These are phyloP conservation scores for Dacryopinax spathularia DNA, from an alignment of 768 basidiomycete genomes.

Conservation along the genomic window DNA sequence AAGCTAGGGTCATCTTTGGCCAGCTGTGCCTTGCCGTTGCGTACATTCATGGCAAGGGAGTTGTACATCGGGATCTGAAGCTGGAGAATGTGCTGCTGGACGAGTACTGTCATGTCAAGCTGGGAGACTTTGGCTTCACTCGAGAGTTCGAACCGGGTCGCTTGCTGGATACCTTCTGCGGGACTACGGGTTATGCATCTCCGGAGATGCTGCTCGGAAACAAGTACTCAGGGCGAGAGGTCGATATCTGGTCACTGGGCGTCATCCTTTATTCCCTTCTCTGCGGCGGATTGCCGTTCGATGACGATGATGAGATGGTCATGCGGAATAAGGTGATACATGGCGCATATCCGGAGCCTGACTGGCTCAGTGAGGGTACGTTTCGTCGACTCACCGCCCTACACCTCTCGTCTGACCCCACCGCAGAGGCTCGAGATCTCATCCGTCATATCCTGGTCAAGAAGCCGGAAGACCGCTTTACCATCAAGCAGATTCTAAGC, in stretches of 20 bases:
- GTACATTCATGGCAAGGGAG: slow-evolving; percentile 80
- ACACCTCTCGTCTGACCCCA: slow-evolving; percentile 7
- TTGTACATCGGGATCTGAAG: slow-evolving; percentile 94
- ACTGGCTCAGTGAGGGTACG: slow-evolving; percentile 78
- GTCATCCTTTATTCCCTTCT: slow-evolving; percentile 82
- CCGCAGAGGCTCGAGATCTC: slow-evolving; percentile 68
- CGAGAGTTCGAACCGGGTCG: slow-evolving; percentile 69
- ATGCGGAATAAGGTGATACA: slow-evolving; percentile 77
- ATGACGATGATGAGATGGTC: slow-evolving; percentile 69
- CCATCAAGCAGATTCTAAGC: slow-evolving; percentile 70
- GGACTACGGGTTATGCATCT: slow-evolving; percentile 82
- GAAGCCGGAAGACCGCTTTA: slow-evolving; percentile 59
- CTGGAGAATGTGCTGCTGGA: slow-evolving; percentile 89
- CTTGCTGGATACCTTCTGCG: slow-evolving; percentile 86
- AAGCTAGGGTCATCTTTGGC: slow-evolving; percentile 82
- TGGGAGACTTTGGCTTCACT: slow-evolving; percentile 92
- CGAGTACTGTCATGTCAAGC: slow-evolving; percentile 78
- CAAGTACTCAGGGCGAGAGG: slow-evolving; percentile 88
- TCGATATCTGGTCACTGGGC: slow-evolving; percentile 90
- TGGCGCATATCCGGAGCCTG: slow-evolving; percentile 80
- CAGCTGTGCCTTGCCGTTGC: slow-evolving; percentile 87
- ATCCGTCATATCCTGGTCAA: slow-evolving; percentile 62
- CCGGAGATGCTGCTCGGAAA: slow-evolving; percentile 82
- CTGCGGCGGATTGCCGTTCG: slow-evolving; percentile 80
- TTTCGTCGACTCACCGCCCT: neutral